Percentiles rank a stretch among this genome's conserved stretches.
phyloP scores from a whole-genome alignment of 768 basidiomycete genomes.

The Psilocybe cubensis region DNA sequence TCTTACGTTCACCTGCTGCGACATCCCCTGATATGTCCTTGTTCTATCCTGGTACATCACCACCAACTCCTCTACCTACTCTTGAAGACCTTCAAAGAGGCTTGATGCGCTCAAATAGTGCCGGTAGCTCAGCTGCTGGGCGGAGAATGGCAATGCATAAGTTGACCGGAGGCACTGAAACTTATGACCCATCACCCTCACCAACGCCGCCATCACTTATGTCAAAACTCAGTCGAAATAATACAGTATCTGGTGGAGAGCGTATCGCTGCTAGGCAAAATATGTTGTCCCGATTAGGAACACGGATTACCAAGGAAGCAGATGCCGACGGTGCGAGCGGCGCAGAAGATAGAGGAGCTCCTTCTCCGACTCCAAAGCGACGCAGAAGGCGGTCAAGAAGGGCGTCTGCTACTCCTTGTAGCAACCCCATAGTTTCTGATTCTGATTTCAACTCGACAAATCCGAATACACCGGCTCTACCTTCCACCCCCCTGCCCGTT shows the following conservation, averaged over 20 bases:
- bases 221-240: conserved; percentile 62
- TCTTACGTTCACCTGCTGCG: conserved; percentile 57
- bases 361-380: conserved; percentile 56
- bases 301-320: conserved; percentile 58
- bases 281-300: conserved; percentile 66
- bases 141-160: conserved; percentile 82
- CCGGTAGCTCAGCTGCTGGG: conserved; percentile 71
- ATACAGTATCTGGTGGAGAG: conserved; percentile 84
- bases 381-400: conserved; percentile 60
- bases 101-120: conserved; percentile 89
- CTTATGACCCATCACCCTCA: conserved; percentile 64
- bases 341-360: conserved; percentile 53
- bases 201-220: conserved; percentile 50
- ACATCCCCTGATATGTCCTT: conserved; percentile 56
- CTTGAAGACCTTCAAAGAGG: conserved; percentile 79
- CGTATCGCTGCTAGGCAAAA: conserved; percentile 72
- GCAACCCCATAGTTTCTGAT: conserved; percentile 54
- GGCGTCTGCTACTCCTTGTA: conserved; percentile 44
- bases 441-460: conserved; percentile 51
- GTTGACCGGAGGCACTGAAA: conserved; percentile 76
- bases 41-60: conserved; percentile 67
- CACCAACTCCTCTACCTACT: conserved; percentile 73
- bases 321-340: conserved; percentile 67
- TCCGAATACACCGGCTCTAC: conserved; percentile 64
- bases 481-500: conserved; percentile 53